A percentile compares a stretch with the other conserved stretches of the same genome.
Evolutionary conservation across 176 grass and related monocot genomes (phyloP).

Genomic region (Pontederia paniculata): DNA sequence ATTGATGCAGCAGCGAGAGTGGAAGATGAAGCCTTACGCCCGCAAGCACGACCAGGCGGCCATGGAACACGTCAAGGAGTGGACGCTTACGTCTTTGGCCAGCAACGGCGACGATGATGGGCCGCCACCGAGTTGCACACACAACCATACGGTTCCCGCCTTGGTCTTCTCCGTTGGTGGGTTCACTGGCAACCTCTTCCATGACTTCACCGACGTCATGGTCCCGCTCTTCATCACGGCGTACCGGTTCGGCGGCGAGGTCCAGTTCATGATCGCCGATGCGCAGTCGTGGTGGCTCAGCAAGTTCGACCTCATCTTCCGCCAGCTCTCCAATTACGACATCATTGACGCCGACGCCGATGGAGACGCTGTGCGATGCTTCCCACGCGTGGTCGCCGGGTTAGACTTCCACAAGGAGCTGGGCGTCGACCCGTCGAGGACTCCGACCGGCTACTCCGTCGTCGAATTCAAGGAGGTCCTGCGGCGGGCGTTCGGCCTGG

Average conservation of each 20-base stretch:
- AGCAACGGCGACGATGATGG: too few relatives aligned
- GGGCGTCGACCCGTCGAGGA: slow-evolving; percentile 50
- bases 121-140: neutral
- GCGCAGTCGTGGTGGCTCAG: slow-evolving; percentile 42
- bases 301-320: slow-evolving; percentile 59
- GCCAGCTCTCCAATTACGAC: slow-evolving; percentile 52
- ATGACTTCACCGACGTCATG: slow-evolving; percentile 78
- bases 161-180: slow-evolving; percentile 14
- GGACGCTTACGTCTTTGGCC: neutral
- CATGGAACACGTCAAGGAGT: slow-evolving; percentile 9
- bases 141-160: neutral
- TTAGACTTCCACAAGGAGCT: slow-evolving; percentile 73
- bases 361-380: slow-evolving; percentile 56
- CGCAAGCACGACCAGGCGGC: neutral
- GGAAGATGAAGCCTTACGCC: slow-evolving; percentile 12
- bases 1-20: neutral
- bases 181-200: slow-evolving; percentile 36
- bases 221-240: slow-evolving; percentile 83
- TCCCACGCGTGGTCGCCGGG: slow-evolving; percentile 48
- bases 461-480: slow-evolving; percentile 67
- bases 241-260: slow-evolving; percentile 54
- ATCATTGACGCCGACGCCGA: slow-evolving; percentile 43
- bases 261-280: slow-evolving; percentile 56
- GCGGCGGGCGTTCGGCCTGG: slow-evolving; percentile 42
- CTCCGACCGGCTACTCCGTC: slow-evolving; percentile 28